Percentiles rank a stretch among this genome's conserved stretches.
These are phyloP conservation scores for Citrus unshiu DNA, from an alignment of 345 rosid species.

Conservation along the genomic window DNA sequence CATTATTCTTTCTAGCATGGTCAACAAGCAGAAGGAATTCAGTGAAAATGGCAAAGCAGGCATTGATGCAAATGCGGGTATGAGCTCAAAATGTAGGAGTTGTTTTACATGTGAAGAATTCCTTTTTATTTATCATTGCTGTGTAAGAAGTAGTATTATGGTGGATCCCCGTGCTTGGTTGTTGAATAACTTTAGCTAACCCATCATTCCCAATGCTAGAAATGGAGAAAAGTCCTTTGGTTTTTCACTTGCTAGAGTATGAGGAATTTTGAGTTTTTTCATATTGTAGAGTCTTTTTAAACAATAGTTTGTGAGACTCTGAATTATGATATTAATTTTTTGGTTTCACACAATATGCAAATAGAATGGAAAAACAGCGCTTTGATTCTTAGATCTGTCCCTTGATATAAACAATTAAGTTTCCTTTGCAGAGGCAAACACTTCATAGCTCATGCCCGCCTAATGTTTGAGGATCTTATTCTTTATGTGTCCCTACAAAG, in stretches of 20 bases:
- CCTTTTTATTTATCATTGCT: not conserved
- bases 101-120: not conserved
- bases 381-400: not conserved
- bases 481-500: not conserved
- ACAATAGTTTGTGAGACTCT: too few relatives aligned
- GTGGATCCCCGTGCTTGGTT: not conserved
- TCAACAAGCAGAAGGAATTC: conserved; percentile 42
- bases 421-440: not conserved
- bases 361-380: not conserved
- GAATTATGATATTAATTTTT: too few relatives aligned
- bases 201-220: not conserved
- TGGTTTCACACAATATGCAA: too few relatives aligned
- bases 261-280: not conserved
- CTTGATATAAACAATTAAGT: not conserved
- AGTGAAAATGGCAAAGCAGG: conserved; percentile 48
- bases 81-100: conserved; percentile 1
- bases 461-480: not conserved
- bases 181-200: not conserved
- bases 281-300: too few relatives aligned
- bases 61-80: conserved; percentile 34
- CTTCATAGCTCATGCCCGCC: not conserved
- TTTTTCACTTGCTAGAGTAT: not conserved
- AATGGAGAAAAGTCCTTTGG: not conserved
- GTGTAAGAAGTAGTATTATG: not conserved
- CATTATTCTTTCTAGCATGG: conserved; percentile 49